Conservation (phyloP, 2,329 filamentous ascomycete species). For the Xylariaceae sp. region DNA sequence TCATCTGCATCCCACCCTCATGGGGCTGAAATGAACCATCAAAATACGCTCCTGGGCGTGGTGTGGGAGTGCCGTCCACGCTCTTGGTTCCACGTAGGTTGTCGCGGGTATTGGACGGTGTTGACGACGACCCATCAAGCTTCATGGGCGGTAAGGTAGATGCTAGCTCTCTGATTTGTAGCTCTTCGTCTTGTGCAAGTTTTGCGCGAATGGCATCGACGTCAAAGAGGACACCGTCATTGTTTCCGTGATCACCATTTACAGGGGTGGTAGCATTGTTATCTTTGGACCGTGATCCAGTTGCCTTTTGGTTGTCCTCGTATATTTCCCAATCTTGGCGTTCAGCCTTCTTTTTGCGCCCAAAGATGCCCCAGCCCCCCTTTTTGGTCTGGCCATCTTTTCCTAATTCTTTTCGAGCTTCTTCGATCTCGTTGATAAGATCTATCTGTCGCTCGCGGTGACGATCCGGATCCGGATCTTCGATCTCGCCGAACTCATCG, state of each 20-base stretch:
- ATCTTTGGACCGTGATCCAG: constrained; percentile 37
- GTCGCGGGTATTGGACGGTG: constrained; percentile 34
- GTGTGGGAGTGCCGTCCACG: constrained; percentile 38
- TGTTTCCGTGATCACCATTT: constrained; percentile 43
- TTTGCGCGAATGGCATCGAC: constrained; percentile 90
- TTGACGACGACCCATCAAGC: constrained; percentile 53
- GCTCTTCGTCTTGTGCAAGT: constrained; percentile 63
- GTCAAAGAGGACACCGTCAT: constrained; percentile 78
- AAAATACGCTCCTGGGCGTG: constrained; percentile 23
- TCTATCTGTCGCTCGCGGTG: constrained; percentile 84
- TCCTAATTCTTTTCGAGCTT: constrained; percentile 83
- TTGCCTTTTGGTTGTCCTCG: constrained; percentile 59
- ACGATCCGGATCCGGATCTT: constrained; percentile 94
- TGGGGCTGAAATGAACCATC: constrained; percentile 22
- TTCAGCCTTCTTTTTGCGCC: constrained; percentile 73
- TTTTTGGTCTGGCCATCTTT: constrained; percentile 68
- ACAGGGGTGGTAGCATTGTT: background rate
- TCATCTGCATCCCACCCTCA: constrained; percentile 63
- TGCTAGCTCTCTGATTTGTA: constrained; percentile 75
- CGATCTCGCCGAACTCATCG: constrained; percentile 94
- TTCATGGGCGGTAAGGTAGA: constrained; percentile 90
- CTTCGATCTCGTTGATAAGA: constrained; percentile 94
- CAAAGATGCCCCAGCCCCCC: constrained; percentile 64
- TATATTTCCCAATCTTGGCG: constrained; percentile 96
- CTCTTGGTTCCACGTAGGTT: constrained; percentile 47